Conservation (phyloP, 495 filamentous ascomycete species). For the Xylaria cubensis region DNA sequence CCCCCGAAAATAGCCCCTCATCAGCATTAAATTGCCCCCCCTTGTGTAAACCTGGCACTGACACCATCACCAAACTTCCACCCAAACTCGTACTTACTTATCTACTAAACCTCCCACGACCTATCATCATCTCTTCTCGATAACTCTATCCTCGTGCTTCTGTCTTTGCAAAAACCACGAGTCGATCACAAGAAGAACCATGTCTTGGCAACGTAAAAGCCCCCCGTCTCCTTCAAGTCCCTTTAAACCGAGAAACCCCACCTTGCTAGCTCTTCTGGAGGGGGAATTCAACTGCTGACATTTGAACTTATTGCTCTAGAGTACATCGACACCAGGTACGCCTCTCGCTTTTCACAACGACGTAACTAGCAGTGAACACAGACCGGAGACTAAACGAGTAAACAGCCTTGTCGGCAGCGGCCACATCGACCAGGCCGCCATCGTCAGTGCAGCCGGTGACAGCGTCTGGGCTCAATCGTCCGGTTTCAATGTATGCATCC, state of each 20-base stretch:
- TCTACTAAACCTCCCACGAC: background rate
- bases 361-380: background rate
- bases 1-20: conserved; percentile 20
- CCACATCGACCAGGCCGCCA: conserved; percentile 87
- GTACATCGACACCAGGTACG: conserved; percentile 59
- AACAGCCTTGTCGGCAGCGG: conserved; percentile 80
- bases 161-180: conserved; percentile 5
- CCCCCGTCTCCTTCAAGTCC: conserved; percentile 4
- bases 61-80: conserved; percentile 26
- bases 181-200: conserved; percentile 43
- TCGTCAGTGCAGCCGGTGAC: conserved; percentile 81
- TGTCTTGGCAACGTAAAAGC: conserved; percentile 65
- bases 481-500: conserved; percentile 71
- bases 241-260: conserved; percentile 42
- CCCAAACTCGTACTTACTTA: conserved; percentile 16
- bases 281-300: conserved; percentile 44
- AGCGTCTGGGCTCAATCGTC: conserved; percentile 79
- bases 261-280: conserved; percentile 37
- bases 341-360: background rate
- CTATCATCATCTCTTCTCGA: conserved; percentile 15
- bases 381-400: conserved; percentile 24
- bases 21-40: conserved; percentile 15
- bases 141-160: conserved; percentile 6
- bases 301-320: conserved; percentile 40
- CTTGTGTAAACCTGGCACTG: conserved; percentile 23